A percentile compares a stretch with the other conserved stretches of the same genome.
Evolutionary conservation across 495 filamentous ascomycete genomes (phyloP).

Genomic region (Lasiosphaeria hispida): DNA sequence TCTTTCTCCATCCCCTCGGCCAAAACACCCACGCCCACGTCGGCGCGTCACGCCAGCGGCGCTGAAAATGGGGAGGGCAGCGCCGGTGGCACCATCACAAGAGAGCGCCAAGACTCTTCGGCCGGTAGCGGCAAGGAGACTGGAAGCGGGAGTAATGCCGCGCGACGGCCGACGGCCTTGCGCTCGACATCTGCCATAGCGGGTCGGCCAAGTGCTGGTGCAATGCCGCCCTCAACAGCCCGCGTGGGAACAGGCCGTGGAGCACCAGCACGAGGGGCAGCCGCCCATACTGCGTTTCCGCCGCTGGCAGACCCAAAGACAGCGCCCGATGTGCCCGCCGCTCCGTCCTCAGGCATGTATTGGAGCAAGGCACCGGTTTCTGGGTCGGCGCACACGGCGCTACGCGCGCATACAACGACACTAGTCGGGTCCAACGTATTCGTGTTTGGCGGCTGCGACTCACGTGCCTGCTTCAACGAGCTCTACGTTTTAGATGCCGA

Average conservation of each 20-base stretch:
- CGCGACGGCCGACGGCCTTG: slow-evolving; percentile 36
- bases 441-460: slow-evolving; percentile 66
- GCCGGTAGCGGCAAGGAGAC: slow-evolving; percentile 35
- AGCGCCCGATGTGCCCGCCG: slow-evolving; percentile 55
- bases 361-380: slow-evolving; percentile 60
- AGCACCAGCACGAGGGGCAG: slow-evolving; percentile 31
- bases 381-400: slow-evolving; percentile 53
- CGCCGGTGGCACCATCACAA: slow-evolving; percentile 7
- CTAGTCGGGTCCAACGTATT: slow-evolving; percentile 60
- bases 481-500: slow-evolving; percentile 65
- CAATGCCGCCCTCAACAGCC: slow-evolving; percentile 5
- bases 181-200: slow-evolving; percentile 55
- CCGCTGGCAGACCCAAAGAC: slow-evolving; percentile 55
- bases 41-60: slow-evolving; percentile 24
- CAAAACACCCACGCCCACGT: slow-evolving; percentile 30
- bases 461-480: slow-evolving; percentile 62
- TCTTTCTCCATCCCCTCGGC: slow-evolving; percentile 30
- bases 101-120: slow-evolving; percentile 45
- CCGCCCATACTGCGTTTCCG: slow-evolving; percentile 46
- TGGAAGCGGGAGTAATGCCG: slow-evolving; percentile 18
- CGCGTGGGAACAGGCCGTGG: slow-evolving; percentile 29
- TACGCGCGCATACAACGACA: slow-evolving; percentile 63
- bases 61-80: slow-evolving; percentile 19
- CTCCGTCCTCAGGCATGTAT: slow-evolving; percentile 68
- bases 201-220: slow-evolving; percentile 29